Evolutionary conservation across 2,329 filamentous ascomycete genomes (phyloP).

Genomic region (Raffaelea arxii): DNA sequence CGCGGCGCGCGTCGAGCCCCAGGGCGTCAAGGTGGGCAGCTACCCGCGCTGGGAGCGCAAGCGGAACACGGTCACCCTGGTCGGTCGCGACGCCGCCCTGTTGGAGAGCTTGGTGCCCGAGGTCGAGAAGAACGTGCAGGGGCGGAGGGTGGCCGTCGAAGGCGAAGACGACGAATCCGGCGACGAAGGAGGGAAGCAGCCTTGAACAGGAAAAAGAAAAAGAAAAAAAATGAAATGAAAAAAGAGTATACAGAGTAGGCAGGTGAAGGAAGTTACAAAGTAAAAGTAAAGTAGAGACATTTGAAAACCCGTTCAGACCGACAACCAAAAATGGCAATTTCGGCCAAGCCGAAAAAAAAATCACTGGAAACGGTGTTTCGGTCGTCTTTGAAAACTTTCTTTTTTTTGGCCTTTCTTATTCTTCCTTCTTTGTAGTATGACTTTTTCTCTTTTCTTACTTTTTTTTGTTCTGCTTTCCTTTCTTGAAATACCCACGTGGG

Average conservation of each 20-base stretch:
- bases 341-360: no score
- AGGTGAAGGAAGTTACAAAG: not conserved
- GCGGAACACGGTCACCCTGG: constrained; percentile 82
- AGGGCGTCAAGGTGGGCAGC: constrained; percentile 86
- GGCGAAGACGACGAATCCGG: constrained; percentile 53
- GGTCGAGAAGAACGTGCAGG: constrained; percentile 67
- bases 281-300: not conserved
- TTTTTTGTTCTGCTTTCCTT: not conserved
- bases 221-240: not conserved
- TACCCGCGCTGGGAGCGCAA: constrained; percentile 89
- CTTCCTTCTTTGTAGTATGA: not conserved
- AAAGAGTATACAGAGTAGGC: not conserved
- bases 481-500: no score
- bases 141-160: constrained; percentile 59
- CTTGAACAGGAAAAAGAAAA: not conserved
- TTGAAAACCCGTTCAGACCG: no score
- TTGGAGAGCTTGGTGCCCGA: constrained; percentile 72
- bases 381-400: not conserved
- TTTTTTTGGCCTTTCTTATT: not conserved
- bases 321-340: no score
- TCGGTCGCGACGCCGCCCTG: constrained; percentile 60
- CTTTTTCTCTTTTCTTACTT: not conserved
- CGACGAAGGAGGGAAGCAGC: constrained; percentile 37
- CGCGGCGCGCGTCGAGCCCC: constrained; percentile 60
- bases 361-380: no score